Evolutionary conservation across 768 basidiomycete genomes (phyloP).

Genomic region (Phlebiopsis flavidoalba): DNA sequence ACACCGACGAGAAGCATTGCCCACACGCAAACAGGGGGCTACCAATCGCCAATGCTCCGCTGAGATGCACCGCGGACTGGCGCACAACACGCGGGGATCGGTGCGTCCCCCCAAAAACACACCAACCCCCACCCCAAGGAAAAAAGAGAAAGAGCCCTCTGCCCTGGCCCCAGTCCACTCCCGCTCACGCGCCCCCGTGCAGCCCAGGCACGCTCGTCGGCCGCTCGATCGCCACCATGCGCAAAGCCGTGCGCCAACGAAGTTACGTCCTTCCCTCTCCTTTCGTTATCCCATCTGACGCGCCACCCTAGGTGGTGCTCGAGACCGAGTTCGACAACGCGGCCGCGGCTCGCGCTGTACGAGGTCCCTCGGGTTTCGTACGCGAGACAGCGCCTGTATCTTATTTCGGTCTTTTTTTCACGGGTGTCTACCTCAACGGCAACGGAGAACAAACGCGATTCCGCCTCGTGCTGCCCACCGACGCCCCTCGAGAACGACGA

Average conservation of each 20-base stretch:
- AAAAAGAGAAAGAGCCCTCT: too few species aligned
- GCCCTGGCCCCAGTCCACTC: constrained; percentile 14
- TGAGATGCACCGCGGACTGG: constrained; percentile 77
- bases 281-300: background rate
- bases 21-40: constrained; percentile 77
- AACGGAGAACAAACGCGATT: constrained; percentile 99
- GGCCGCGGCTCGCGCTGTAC: constrained; percentile 77
- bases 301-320: constrained; percentile 64
- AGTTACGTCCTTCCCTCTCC: constrained; percentile 35
- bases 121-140: too few species aligned
- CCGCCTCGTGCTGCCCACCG: constrained; percentile 63
- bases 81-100: constrained; percentile 90
- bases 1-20: constrained; percentile 61
- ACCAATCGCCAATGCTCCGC: constrained; percentile 98
- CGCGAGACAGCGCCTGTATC: constrained; percentile 92
- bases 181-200: constrained; percentile 14
- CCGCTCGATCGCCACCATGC: constrained; percentile 83
- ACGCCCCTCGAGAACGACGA: constrained; percentile 23
- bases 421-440: constrained; percentile 96
- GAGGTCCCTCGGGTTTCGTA: constrained; percentile 91
- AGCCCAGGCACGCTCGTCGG: constrained; percentile 87
- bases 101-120: too few species aligned
- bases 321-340: constrained; percentile 96
- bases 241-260: constrained; percentile 76
- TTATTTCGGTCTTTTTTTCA: too few species aligned